Evolutionary conservation across 2,329 filamentous ascomycete species (phyloP).

Genomic region (Blastomyces gilchristii): DNA sequence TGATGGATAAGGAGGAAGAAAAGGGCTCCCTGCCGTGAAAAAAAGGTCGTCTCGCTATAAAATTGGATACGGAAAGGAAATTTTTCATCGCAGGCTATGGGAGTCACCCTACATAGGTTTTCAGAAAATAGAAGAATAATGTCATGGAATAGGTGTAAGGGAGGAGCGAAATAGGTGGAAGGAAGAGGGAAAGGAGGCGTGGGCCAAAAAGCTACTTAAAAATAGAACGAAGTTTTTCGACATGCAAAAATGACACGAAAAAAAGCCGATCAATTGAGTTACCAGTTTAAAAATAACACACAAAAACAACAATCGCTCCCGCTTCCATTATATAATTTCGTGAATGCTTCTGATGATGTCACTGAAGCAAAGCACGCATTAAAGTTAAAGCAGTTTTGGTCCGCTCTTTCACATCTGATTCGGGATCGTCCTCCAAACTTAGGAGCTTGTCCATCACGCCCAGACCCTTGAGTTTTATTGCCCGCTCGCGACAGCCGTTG

Average conservation of each 20-base stretch:
- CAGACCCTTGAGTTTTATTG: slow-evolving; percentile 56
- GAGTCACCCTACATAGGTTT: neutral
- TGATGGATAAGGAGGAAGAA: neutral
- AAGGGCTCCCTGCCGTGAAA: neutral
- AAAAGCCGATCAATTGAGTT: too few relatives aligned
- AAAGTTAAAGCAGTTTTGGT: slow-evolving; percentile 71
- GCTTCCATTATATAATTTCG: too few relatives aligned
- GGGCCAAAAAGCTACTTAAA: neutral
- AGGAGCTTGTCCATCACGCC: slow-evolving; percentile 61
- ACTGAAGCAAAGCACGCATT: slow-evolving; percentile 33
- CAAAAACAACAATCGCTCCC: neutral
- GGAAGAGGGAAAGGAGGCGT: neutral
- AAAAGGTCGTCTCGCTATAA: neutral
- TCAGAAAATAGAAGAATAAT: neutral
- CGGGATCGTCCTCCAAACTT: slow-evolving; percentile 55
- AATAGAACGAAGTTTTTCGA: neutral
- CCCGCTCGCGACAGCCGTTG: slow-evolving; percentile 55
- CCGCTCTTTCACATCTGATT: slow-evolving; percentile 73
- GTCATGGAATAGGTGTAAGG: neutral
- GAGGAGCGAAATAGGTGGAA: neutral
- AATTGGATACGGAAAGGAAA: neutral
- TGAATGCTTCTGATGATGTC: neutral
- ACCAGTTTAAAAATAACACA: neutral
- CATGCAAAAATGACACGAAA: neutral
- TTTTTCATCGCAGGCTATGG: neutral